A percentile compares a stretch with the other conserved stretches of the same genome.
Evolutionary conservation across 2,329 filamentous ascomycete species (phyloP).

Genomic region (Penicillium sp.): DNA sequence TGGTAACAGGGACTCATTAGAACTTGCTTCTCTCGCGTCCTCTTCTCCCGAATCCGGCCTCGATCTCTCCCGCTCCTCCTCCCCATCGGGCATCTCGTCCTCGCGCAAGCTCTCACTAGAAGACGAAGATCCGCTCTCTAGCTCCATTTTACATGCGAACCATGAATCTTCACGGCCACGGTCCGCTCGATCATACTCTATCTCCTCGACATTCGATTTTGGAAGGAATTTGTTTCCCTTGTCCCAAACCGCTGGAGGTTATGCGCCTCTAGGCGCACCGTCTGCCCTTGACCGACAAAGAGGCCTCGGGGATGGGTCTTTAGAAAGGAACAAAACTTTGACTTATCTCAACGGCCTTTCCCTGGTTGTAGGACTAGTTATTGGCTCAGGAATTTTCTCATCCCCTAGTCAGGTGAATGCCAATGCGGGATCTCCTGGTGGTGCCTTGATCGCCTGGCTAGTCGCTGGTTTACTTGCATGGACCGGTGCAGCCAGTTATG

Average conservation of each 20-base stretch:
- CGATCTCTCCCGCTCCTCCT: conserved; percentile 73
- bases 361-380: conserved; percentile 88
- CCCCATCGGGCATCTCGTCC: conserved; percentile 84
- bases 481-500: conserved; percentile 95
- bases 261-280: conserved; percentile 83
- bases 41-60: conserved; percentile 70
- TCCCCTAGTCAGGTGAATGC: conserved; percentile 90
- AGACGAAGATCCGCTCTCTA: conserved; percentile 76
- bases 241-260: conserved; percentile 79
- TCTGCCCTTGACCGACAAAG: conserved; percentile 62
- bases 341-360: conserved; percentile 94
- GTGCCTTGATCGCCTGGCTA: conserved; percentile 86
- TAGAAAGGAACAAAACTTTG: conserved; percentile 95
- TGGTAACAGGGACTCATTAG: conserved; percentile 83
- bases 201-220: conserved; percentile 94
- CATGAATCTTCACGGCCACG: conserved; percentile 53
- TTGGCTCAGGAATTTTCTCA: conserved; percentile 95
- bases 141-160: conserved; percentile 56
- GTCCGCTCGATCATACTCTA: conserved; percentile 76
- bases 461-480: conserved; percentile 92
- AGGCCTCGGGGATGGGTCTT: conserved; percentile 71
- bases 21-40: conserved; percentile 92
- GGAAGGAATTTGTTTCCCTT: conserved; percentile 90
- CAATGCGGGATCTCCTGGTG: conserved; percentile 89
- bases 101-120: conserved; percentile 89